Evolutionary conservation across 2,329 filamentous ascomycete species (phyloP), one percentile per base, ranked within the genome.

Genomic region (Cordyceps cicadae): DNA sequence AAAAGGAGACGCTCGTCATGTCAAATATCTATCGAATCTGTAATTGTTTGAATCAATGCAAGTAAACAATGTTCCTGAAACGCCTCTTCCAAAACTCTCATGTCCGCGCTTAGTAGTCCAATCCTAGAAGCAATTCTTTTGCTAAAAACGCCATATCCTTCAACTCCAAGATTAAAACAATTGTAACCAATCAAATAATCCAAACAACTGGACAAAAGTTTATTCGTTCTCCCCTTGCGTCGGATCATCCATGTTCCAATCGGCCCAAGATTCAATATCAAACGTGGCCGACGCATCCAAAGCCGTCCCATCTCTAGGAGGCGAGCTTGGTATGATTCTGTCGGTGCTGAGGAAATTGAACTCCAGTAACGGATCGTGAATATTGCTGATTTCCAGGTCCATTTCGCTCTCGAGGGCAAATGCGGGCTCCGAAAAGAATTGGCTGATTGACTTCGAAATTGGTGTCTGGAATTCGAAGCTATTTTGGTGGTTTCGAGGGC

Each of bases 361-460:
- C 64, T 83, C 80, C 26, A 81, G 63, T 34, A 75, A 53, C 50
- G 78, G 66, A n/a, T 71, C 66, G 5, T 74, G 74, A 37, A 80
- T 64, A 61, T 63, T 71, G 56, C 68, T 70, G 32, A 81, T 68
- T 60, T 81, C 79, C 11, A 37, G 8, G 60, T 81, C 79, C 12
- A 82, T 65, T 46, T 80, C 76, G 29, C 76, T 61, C 70, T 75
- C 63, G 67, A 74, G 11, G 71, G 74, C 66, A 66, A 82, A 79
- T 49, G 77, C 76, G 11, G 75, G 76, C 63, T 87, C 82, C 8
- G 81, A 85, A 21, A 89, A 76, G 63, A 90, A 76, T 66, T 87
- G 81, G 64, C 81, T 83, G 41, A 90, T 78, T 24, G 85, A 83
- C 43, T 81, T 78, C 2, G 84, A 85, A 67, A 87, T 81, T 0